Conservation (phyloP, 1,139 yeast species). For the Scheffersomyces insectosa region DNA sequence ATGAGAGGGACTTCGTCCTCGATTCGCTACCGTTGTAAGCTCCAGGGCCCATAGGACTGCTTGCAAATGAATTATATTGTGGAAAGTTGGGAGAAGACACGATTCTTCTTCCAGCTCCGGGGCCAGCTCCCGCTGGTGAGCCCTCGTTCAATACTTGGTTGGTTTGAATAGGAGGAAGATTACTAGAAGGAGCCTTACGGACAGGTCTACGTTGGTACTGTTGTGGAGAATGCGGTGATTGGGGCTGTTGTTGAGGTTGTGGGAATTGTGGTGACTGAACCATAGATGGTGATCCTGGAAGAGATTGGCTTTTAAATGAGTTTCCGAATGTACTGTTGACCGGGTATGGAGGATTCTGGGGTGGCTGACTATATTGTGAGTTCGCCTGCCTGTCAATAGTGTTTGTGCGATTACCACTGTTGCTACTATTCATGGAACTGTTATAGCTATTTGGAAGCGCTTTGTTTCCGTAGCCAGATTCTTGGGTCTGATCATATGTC, state of each 20-base stretch:
- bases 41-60: background rate
- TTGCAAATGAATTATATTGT: slow-evolving; percentile 1
- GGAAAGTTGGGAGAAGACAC: slow-evolving; percentile 16
- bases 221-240: background rate
- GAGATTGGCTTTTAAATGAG: too few species aligned
- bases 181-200: slow-evolving; percentile 5
- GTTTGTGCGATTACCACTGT: too few species aligned
- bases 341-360: too few species aligned
- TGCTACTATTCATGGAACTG: too few species aligned
- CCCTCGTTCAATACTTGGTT: slow-evolving; percentile 1
- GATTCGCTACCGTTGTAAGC: slow-evolving; percentile 5
- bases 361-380: too few species aligned
- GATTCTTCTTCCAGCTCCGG: slow-evolving; percentile 9
- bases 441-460: too few species aligned
- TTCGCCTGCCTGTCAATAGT: too few species aligned
- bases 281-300: too few species aligned
- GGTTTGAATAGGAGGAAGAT: slow-evolving; percentile 3
- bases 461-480: too few species aligned
- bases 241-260: slow-evolving; percentile 1
- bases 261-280: background rate
- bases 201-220: slow-evolving; percentile 1
- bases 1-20: slow-evolving; percentile 17
- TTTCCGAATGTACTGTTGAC: too few species aligned
- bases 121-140: background rate
- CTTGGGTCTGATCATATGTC: background rate